Evolutionary conservation across 2,329 filamentous ascomycete genomes (phyloP).

Genomic region (Raffaelea deltoideospora): DNA sequence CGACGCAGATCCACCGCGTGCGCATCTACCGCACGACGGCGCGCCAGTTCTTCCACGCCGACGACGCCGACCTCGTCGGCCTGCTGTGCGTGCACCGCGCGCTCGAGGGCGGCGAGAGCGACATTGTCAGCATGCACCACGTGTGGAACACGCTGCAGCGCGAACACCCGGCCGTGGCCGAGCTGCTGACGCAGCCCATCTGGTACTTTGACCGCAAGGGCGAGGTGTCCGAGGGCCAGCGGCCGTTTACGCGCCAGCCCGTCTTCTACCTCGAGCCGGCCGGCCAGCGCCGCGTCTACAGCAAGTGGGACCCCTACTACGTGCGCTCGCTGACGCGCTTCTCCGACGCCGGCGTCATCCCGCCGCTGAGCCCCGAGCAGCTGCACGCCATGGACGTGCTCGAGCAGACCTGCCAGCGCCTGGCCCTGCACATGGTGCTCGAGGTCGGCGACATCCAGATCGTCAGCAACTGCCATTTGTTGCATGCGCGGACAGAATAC

Average conservation of each 20-base stretch:
- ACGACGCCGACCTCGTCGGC: constrained; percentile 71
- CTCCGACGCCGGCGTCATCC: constrained; percentile 57
- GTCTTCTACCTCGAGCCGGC: constrained; percentile 66
- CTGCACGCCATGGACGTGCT: constrained; percentile 51
- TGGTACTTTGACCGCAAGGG: constrained; percentile 94
- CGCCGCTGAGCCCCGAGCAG: constrained; percentile 55
- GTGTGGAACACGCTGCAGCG: constrained; percentile 69
- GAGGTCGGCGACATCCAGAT: constrained; percentile 85
- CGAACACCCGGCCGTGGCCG: constrained; percentile 64
- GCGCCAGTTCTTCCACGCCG: constrained; percentile 71
- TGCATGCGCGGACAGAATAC: constrained; percentile 73
- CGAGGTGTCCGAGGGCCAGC: constrained; percentile 58
- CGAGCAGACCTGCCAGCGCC: constrained; percentile 58
- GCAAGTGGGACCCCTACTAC: constrained; percentile 86
- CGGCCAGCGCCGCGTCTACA: constrained; percentile 52
- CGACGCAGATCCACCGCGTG: constrained; percentile 67
- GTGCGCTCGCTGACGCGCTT: constrained; percentile 62
- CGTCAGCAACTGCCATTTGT: constrained; percentile 61
- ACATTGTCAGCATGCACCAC: constrained; percentile 62
- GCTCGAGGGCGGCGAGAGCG: constrained; percentile 68
- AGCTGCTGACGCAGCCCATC: constrained; percentile 58
- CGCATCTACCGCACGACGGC: constrained; percentile 85
- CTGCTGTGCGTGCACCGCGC: constrained; percentile 68
- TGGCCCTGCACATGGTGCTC: constrained; percentile 71
- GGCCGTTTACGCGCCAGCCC: constrained; percentile 56